Evolutionary conservation across 2,329 filamentous ascomycete species (phyloP).

Genomic region (Aspergillus quadricinctus): DNA sequence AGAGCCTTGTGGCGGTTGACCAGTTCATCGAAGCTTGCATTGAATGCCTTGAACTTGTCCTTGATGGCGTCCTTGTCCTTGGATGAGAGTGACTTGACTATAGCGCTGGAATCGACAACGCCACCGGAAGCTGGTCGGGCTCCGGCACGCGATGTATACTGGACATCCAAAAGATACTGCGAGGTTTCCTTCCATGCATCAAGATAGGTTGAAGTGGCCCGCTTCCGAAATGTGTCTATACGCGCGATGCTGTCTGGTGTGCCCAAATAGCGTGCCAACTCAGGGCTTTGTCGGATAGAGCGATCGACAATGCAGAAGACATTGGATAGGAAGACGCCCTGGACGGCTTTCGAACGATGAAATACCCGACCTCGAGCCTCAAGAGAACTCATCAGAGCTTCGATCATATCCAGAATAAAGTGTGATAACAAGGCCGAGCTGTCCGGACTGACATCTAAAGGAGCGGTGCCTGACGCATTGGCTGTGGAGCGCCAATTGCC

Average conservation of each 20-base stretch:
- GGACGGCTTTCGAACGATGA: slow-evolving; percentile 70
- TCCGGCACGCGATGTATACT: slow-evolving; percentile 72
- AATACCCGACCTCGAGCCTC: slow-evolving; percentile 68
- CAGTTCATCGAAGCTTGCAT: slow-evolving; percentile 83
- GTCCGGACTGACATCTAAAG: slow-evolving; percentile 85
- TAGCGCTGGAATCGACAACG: slow-evolving; percentile 68
- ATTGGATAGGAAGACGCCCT: slow-evolving; percentile 90
- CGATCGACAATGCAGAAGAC: slow-evolving; percentile 79
- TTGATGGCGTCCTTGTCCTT: slow-evolving; percentile 98
- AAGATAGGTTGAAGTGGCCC: slow-evolving; percentile 73
- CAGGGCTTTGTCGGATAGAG: slow-evolving; percentile 70
- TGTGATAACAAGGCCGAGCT: slow-evolving; percentile 82
- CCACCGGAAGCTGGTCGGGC: slow-evolving; percentile 66
- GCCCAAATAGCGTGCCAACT: slow-evolving; percentile 66
- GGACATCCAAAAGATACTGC: slow-evolving; percentile 79
- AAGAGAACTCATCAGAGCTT: slow-evolving; percentile 69
- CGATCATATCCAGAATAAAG: slow-evolving; percentile 85
- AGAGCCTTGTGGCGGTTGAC: slow-evolving; percentile 75
- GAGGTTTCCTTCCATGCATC: slow-evolving; percentile 87
- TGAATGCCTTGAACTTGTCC: slow-evolving; percentile 91
- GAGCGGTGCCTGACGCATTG: slow-evolving; percentile 62
- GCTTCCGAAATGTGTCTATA: slow-evolving; percentile 83
- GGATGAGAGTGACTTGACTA: slow-evolving; percentile 75
- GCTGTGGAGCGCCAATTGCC: slow-evolving; percentile 74
- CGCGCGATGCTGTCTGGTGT: slow-evolving; percentile 58